Conservation (phyloP, 306 rosid genomes). For the Medicago truncatula region DNA sequence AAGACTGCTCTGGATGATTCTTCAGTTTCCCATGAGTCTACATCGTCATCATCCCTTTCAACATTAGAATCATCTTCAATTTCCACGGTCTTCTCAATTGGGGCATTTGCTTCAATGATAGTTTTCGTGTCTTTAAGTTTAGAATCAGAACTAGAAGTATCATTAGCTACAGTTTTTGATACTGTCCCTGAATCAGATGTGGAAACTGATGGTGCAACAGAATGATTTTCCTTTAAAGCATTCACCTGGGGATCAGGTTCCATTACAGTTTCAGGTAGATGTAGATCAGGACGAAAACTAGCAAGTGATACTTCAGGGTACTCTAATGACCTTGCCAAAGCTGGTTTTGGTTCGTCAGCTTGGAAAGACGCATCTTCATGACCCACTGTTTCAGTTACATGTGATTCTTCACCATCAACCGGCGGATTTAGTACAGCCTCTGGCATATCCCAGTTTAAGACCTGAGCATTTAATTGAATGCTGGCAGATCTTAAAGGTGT, state of each 20-base stretch:
- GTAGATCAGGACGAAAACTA: conserved; percentile 52
- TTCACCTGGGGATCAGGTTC: conserved; percentile 58
- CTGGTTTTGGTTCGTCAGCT: conserved; percentile 50
- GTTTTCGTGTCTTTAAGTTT: conserved; percentile 43
- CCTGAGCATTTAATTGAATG: conserved; percentile 58
- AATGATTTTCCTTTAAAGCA: conserved; percentile 51
- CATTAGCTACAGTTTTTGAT: conserved; percentile 48
- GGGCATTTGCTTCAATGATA: conserved; percentile 46
- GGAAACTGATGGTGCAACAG: conserved; percentile 45
- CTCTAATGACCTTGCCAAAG: conserved; percentile 46
- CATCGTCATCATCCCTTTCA: conserved; percentile 79
- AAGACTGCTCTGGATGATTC: conserved; percentile 64
- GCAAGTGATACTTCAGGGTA: conserved; percentile 52
- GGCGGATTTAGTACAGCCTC: conserved; percentile 44
- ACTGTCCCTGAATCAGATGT: conserved; percentile 50
- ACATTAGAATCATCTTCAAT: conserved; percentile 56
- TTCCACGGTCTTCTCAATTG: conserved; percentile 61
- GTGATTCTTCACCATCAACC: conserved; percentile 41
- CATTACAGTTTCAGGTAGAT: conserved; percentile 60
- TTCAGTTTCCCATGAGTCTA: conserved; percentile 78
- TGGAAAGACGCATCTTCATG: conserved; percentile 49
- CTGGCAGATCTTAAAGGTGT: conserved; percentile 85
- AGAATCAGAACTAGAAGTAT: conserved; percentile 56
- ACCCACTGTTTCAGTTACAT: conserved; percentile 52
- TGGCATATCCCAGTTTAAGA: conserved; percentile 57